phyloP scores from a whole-genome alignment of 2,329 filamentous ascomycete species.

The Fusarium protoensiforme region DNA sequence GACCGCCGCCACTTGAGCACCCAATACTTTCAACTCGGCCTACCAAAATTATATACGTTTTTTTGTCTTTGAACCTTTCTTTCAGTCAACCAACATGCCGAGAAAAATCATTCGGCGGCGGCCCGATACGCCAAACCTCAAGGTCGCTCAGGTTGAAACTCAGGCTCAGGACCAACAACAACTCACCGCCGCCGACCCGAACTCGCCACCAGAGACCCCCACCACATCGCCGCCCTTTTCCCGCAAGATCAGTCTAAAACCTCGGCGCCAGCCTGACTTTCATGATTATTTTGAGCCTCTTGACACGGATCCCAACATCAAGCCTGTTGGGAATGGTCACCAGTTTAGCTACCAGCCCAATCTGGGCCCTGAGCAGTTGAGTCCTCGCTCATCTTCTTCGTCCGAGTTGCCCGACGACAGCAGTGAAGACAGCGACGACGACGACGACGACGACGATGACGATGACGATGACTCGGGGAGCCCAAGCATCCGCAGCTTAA shows the following conservation, averaged over 20 bases:
- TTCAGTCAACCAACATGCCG: constrained; percentile 40
- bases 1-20: not conserved
- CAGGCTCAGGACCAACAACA: constrained; percentile 38
- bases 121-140: constrained; percentile 56
- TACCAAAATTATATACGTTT: constrained; percentile 43
- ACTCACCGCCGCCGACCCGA: constrained; percentile 51
- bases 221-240: constrained; percentile 51
- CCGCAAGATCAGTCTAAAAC: constrained; percentile 48
- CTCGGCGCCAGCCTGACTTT: constrained; percentile 47
- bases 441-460: constrained; percentile 34
- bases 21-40: constrained; percentile 1
- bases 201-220: constrained; percentile 61
- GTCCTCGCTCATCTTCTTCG: constrained; percentile 50
- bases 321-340: constrained; percentile 54
- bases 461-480: constrained; percentile 43
- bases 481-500: constrained; percentile 42
- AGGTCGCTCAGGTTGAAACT: constrained; percentile 39
- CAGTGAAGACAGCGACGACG: constrained; percentile 38
- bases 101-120: constrained; percentile 50
- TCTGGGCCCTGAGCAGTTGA: constrained; percentile 49
- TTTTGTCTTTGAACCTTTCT: constrained; percentile 7
- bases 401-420: constrained; percentile 35
- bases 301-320: constrained; percentile 54
- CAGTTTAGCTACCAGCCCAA: constrained; percentile 55
- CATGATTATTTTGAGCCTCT: constrained; percentile 46